Evolutionary conservation across 2,329 filamentous ascomycete genomes (phyloP).

Genomic region (Ramichloridium luteum): DNA sequence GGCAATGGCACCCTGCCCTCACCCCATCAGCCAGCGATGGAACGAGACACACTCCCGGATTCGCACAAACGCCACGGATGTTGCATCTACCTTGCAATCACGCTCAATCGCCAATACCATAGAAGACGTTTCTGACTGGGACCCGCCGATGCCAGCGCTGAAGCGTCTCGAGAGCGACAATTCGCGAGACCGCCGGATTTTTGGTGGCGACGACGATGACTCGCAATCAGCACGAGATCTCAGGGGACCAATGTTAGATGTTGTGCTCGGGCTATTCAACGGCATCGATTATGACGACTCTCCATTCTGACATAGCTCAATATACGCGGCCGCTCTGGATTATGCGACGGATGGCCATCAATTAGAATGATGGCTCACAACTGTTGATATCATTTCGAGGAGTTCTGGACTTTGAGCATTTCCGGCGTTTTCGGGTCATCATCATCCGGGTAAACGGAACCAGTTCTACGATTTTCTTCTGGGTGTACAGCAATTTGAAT

Average conservation of each 20-base stretch:
- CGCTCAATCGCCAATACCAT: no score
- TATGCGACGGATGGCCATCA: no score
- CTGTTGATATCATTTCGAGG: no score
- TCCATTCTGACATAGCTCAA: constrained; percentile 8
- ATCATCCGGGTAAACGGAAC: no score
- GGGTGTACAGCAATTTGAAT: no score
- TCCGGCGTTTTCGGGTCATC: no score
- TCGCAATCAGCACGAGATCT: constrained; percentile 22
- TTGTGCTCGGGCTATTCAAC: constrained; percentile 35
- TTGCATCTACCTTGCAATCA: not conserved
- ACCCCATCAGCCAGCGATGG: constrained; percentile 1
- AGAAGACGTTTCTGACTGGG: not conserved
- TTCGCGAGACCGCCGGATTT: constrained; percentile 24
- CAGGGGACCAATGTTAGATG: constrained; percentile 35
- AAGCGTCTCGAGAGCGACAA: constrained; percentile 6
- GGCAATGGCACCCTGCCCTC: not conserved
- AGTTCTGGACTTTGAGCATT: no score
- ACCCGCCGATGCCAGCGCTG: not conserved
- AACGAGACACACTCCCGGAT: not conserved
- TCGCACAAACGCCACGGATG: constrained; percentile 1
- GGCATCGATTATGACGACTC: constrained; percentile 31
- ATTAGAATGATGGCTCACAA: no score
- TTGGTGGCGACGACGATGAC: constrained; percentile 32
- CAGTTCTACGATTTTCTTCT: no score
- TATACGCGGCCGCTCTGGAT: no score